A percentile compares a stretch with the other conserved stretches of the same genome.
Evolutionary conservation across 1,284 basidiomycete species (phyloP).

Genomic region (Marasmius oreades): DNA sequence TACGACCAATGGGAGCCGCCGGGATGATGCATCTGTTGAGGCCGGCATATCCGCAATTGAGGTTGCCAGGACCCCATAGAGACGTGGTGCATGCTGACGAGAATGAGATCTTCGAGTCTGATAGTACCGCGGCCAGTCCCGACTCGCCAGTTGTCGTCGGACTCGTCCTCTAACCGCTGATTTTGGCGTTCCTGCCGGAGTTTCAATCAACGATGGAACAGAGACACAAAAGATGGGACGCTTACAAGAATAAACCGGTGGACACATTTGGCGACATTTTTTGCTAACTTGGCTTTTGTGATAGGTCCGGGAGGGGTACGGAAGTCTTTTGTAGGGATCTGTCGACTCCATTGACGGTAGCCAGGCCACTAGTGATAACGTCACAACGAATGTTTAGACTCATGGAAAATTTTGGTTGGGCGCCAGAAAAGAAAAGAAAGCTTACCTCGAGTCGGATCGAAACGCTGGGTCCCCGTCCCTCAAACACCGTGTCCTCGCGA

Average conservation of each 20-base stretch:
- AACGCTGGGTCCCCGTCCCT: constrained; percentile 68
- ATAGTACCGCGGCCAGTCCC: constrained; percentile 44
- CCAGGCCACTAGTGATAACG: constrained; percentile 60
- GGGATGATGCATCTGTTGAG: not conserved
- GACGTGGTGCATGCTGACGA: constrained; percentile 75
- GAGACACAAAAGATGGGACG: constrained; percentile 7
- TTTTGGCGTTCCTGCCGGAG: constrained; percentile 42
- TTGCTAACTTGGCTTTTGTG: constrained; percentile 61
- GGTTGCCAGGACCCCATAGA: constrained; percentile 79
- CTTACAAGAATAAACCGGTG: constrained; percentile 51
- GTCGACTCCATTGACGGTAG: constrained; percentile 69
- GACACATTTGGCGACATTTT: constrained; percentile 64
- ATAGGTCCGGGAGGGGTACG: constrained; percentile 70
- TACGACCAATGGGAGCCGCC: not conserved
- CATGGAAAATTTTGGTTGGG: constrained; percentile 8
- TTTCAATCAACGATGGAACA: not conserved
- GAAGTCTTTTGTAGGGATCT: constrained; percentile 77
- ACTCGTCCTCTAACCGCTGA: constrained; percentile 54
- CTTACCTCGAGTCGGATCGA: constrained; percentile 69
- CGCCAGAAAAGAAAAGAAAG: not conserved
- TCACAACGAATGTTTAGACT: constrained; percentile 4
- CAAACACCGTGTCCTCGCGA: constrained; percentile 62
- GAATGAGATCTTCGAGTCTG: constrained; percentile 57
- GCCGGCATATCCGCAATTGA: constrained; percentile 52
- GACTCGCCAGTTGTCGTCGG: constrained; percentile 57